Conservation (phyloP, 192 early-diverging fungal genomes). For the Mortierella alpina region DNA sequence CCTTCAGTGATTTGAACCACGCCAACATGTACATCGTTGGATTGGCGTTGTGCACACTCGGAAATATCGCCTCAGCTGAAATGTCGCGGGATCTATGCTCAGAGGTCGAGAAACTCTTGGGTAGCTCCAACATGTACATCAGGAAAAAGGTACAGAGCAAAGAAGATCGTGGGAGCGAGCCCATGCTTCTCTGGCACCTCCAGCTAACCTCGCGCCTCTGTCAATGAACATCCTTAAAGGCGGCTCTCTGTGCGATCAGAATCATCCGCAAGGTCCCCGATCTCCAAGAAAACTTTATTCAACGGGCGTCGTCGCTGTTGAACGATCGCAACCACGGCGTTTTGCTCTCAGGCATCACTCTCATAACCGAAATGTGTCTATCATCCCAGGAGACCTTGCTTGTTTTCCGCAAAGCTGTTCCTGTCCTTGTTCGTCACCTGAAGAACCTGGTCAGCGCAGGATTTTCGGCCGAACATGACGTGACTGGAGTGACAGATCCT, state of each 20-base stretch:
- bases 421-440: slow-evolving; percentile 86
- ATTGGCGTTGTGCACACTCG: slow-evolving; percentile 94
- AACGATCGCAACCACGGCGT: slow-evolving; percentile 97
- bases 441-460: slow-evolving; percentile 89
- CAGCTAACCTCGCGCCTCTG: not conserved
- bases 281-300: slow-evolving; percentile 86
- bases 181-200: not conserved
- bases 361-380: slow-evolving; percentile 91
- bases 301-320: slow-evolving; percentile 76
- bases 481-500: slow-evolving; percentile 96
- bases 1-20: slow-evolving; percentile 91
- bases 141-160: slow-evolving; percentile 87
- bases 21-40: slow-evolving; percentile 97
- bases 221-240: slow-evolving; percentile 56
- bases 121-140: slow-evolving; percentile 92
- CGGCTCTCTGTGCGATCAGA: slow-evolving; percentile 91
- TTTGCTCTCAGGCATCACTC: slow-evolving; percentile 88
- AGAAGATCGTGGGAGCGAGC: not conserved
- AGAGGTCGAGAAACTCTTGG: slow-evolving; percentile 94
- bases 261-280: slow-evolving; percentile 95
- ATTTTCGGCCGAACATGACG: slow-evolving; percentile 94
- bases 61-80: slow-evolving; percentile 96
- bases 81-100: slow-evolving; percentile 94
- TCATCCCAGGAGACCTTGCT: slow-evolving; percentile 73
- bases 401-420: slow-evolving; percentile 82